Conservation (phyloP, 768 basidiomycete species). For the Kwoniella dejecticola region DNA sequence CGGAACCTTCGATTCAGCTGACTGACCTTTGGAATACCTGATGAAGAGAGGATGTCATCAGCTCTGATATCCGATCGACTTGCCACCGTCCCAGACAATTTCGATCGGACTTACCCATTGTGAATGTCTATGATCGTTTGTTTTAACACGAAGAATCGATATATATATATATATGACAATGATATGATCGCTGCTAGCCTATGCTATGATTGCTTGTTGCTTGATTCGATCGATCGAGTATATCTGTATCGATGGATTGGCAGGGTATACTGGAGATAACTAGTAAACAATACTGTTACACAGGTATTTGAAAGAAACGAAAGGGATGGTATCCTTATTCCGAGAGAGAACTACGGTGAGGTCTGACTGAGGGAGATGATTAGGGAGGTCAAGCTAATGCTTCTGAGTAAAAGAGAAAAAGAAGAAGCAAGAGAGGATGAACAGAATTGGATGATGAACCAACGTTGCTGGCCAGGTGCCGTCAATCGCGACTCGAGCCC, state of each 20-base stretch:
- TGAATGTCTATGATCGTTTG: conserved; percentile 11
- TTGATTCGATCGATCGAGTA: conserved; percentile 18
- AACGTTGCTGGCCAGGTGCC: background rate
- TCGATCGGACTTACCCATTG: conserved; percentile 24
- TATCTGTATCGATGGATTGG: too few relatives aligned
- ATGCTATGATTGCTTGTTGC: conserved; percentile 1
- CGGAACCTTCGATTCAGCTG: too few relatives aligned
- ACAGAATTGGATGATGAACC: background rate
- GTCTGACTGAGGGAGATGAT: background rate
- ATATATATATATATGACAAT: background rate
- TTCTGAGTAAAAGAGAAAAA: conserved; percentile 1
- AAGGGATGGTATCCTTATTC: conserved; percentile 14
- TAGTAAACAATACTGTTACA: conserved; percentile 4
- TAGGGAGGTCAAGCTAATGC: conserved; percentile 6
- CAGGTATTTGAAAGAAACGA: background rate
- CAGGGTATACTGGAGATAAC: too few relatives aligned
- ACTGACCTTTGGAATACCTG: conserved; percentile 62
- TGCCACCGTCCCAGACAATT: background rate
- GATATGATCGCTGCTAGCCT: background rate
- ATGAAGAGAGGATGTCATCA: conserved; percentile 1
- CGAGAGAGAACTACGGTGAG: background rate
- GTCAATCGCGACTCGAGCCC: too few relatives aligned
- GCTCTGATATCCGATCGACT: background rate
- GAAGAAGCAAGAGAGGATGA: background rate
- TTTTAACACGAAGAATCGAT: background rate